phyloP scores from a whole-genome alignment of 192 early-diverging fungal species.

The Paraglomus brasilianum region DNA sequence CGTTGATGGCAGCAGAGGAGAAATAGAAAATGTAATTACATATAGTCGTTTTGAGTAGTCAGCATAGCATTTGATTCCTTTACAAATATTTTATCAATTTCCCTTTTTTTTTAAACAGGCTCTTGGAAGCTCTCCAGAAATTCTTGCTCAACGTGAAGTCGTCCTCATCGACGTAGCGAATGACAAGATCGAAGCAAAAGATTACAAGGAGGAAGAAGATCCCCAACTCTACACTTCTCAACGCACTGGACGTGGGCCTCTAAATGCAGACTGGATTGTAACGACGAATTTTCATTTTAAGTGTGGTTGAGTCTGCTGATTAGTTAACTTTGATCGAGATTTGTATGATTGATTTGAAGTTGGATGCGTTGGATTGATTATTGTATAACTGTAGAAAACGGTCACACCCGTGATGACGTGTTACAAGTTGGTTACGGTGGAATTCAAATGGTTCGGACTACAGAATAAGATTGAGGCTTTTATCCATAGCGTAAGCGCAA shows the following conservation, averaged over 20 bases:
- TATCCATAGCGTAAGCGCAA: conserved; percentile 55
- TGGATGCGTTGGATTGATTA: conserved; percentile 11
- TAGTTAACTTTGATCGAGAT: neutral
- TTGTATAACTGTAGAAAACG: conserved; percentile 38
- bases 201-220: conserved; percentile 64
- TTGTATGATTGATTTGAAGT: neutral
- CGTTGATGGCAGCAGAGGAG: conserved; percentile 64
- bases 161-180: conserved; percentile 68
- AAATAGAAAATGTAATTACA: conserved; percentile 58
- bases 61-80: neutral
- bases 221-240: conserved; percentile 60
- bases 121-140: conserved; percentile 41
- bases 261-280: conserved; percentile 56
- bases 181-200: conserved; percentile 51
- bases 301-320: neutral
- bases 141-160: conserved; percentile 63
- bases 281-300: conserved; percentile 9
- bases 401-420: conserved; percentile 78
- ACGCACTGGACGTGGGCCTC: conserved; percentile 70
- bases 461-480: conserved; percentile 65
- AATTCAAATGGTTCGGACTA: conserved; percentile 75
- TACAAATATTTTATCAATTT: neutral
- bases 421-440: conserved; percentile 76
- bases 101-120: conserved; percentile 22
- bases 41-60: conserved; percentile 34